Base-by-base conservation (phyloP, 2,329 filamentous ascomycete species). In the Zymoseptoria tritici region DNA sequence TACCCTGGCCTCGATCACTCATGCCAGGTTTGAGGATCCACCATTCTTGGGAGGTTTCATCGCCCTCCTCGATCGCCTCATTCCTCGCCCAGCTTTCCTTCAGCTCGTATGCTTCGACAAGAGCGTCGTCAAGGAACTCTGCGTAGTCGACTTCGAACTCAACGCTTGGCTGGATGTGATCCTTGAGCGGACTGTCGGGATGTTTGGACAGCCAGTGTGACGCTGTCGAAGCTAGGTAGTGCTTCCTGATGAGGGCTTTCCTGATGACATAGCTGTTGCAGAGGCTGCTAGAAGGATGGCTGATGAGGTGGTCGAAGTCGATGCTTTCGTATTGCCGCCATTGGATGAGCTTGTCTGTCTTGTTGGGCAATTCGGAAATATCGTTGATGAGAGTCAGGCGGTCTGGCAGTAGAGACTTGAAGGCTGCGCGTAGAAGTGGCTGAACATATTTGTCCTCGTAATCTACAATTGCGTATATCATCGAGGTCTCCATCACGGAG, bases 1-100 rank as follows among this genome's bases (percentile, higher is more conserved):
- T 97, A 0, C 94, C 94, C 72, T 97, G 92, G 0, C 93, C 94
- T 22, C 93, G 84, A 72, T 99, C 94, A 73, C 91, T 96, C 94
- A 99, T 97, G 8, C 93, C 89, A 0, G 94, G 93, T 76, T 99
- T 99, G 61, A 99, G 75, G 66, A 99, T 97, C 94, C 94, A 99
- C 93, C 93, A 99, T 72, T 95, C 85, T 53, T 75, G 67, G 29
- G 75, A 66, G 11, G 61, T 59, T 2, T 57, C 57, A 2, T 68
- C 70, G 11, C 73, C 74, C 24, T 75, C 72, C 13, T 74, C 75
- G 13, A 66, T 55, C 1, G 58, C 60, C 55, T 83, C 83, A 67
- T 96, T 96, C 52, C 80, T 80, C 31, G 83, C 83, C 74, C 95
- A 81, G 66, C 89, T 92, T 59, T 90, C 90, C 20, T 87, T 82